A percentile compares a stretch with the other conserved stretches of the same genome.
Conservation (phyloP, 148 eudicot genomes). For the Heliamphora exappendiculata region DNA sequence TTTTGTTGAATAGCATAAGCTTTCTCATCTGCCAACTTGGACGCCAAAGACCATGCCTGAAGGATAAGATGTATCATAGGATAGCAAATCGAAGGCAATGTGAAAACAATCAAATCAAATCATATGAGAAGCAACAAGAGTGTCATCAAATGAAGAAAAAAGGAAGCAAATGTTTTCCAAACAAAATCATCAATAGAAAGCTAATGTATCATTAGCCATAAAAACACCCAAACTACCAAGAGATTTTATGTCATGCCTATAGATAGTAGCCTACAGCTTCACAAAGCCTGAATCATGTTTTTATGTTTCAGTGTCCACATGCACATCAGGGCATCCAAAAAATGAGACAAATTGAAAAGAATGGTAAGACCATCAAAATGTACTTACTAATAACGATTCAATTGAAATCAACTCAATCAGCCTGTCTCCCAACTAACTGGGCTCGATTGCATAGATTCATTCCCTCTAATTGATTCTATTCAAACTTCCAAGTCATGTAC, state of each 20-base stretch:
- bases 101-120: not conserved
- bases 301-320: no score
- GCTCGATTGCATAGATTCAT: no score
- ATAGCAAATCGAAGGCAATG: not conserved
- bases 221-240: not conserved
- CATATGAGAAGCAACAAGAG: not conserved
- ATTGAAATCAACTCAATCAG: no score
- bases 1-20: conserved; percentile 60
- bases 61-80: not conserved
- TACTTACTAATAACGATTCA: no score
- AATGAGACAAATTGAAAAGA: no score
- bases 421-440: no score
- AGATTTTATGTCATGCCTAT: no score
- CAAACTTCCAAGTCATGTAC: no score
- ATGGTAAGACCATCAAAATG: no score
- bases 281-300: not conserved
- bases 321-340: no score
- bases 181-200: not conserved
- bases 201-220: not conserved
- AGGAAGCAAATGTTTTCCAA: not conserved
- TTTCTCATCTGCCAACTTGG: conserved; percentile 75
- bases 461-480: no score
- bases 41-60: conserved; percentile 51
- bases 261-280: not conserved
- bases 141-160: not conserved